phyloP scores from a whole-genome alignment of 2,329 filamentous ascomycete species.

The Geosmithia flava region DNA sequence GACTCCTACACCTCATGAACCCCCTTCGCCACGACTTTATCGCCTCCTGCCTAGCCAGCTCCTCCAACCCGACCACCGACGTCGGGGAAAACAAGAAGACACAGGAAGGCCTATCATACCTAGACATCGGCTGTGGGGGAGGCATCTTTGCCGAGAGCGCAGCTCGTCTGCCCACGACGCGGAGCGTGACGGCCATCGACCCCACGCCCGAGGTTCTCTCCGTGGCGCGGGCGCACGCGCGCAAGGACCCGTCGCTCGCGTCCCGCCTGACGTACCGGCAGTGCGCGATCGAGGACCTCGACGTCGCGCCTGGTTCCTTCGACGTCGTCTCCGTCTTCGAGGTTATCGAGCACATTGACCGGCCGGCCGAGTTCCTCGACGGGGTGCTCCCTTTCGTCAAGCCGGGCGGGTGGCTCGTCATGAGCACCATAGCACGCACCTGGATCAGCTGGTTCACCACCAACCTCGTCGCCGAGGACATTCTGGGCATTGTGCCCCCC shows the following conservation, averaged over 20 bases:
- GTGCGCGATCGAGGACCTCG: slow-evolving; percentile 62
- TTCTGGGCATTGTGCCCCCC: slow-evolving; percentile 74
- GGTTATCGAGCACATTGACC: slow-evolving; percentile 83
- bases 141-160: slow-evolving; percentile 92
- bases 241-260: slow-evolving; percentile 56
- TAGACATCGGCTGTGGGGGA: slow-evolving; percentile 91
- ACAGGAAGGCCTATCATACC: slow-evolving; percentile 48
- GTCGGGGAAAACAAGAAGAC: neutral
- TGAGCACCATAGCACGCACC: slow-evolving; percentile 85
- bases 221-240: slow-evolving; percentile 65
- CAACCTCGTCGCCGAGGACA: slow-evolving; percentile 80
- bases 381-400: slow-evolving; percentile 63
- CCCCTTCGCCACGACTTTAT: slow-evolving; percentile 93
- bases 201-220: slow-evolving; percentile 61
- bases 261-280: slow-evolving; percentile 61
- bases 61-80: slow-evolving; percentile 18
- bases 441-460: slow-evolving; percentile 86
- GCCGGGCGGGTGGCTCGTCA: slow-evolving; percentile 85
- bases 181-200: slow-evolving; percentile 63
- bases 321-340: slow-evolving; percentile 87
- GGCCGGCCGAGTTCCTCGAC: slow-evolving; percentile 62
- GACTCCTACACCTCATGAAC: slow-evolving; percentile 95
- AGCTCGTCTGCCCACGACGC: slow-evolving; percentile 52
- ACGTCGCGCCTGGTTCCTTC: slow-evolving; percentile 32
- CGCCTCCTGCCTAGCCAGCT: slow-evolving; percentile 49